Percentiles rank a stretch among this genome's conserved stretches.
These are phyloP conservation scores for Hypholoma fasciculare DNA, from an alignment of 768 basidiomycete genomes.

Conservation along the genomic window DNA sequence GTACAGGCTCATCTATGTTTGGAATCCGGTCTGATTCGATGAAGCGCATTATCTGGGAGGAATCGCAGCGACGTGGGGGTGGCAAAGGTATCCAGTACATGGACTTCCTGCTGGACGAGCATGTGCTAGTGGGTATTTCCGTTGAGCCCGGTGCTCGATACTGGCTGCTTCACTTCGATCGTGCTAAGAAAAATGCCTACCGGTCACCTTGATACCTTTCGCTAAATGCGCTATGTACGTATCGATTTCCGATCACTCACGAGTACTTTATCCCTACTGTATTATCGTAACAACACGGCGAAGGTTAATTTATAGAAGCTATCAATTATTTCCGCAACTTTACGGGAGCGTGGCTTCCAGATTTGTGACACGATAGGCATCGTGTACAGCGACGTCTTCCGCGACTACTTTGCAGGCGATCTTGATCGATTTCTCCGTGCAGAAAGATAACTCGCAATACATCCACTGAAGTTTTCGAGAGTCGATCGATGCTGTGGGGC, in stretches of 20 bases:
- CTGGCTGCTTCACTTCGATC: background rate
- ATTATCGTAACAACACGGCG: too few relatives aligned
- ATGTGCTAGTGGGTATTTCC: background rate
- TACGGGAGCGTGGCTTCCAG: too few relatives aligned
- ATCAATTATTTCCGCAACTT: too few relatives aligned
- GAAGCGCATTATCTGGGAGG: slow-evolving; percentile 1
- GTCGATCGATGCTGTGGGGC: too few relatives aligned
- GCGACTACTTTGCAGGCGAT: too few relatives aligned
- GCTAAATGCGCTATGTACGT: background rate
- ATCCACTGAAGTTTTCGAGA: too few relatives aligned
- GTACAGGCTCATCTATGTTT: background rate
- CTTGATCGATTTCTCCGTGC: too few relatives aligned
- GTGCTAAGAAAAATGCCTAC: background rate
- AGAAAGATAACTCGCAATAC: too few relatives aligned
- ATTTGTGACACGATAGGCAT: too few relatives aligned
- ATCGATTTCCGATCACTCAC: background rate
- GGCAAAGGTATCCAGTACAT: background rate
- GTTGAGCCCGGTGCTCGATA: background rate
- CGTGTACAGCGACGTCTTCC: too few relatives aligned
- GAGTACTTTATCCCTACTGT: too few relatives aligned
- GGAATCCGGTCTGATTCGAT: background rate
- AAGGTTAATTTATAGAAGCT: too few relatives aligned
- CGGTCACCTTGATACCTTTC: background rate
- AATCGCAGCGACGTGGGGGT: background rate
- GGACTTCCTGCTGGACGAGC: background rate